Conservation (phyloP, 352 stramenopile genomes). For the Phytophthora cryptogea region DNA sequence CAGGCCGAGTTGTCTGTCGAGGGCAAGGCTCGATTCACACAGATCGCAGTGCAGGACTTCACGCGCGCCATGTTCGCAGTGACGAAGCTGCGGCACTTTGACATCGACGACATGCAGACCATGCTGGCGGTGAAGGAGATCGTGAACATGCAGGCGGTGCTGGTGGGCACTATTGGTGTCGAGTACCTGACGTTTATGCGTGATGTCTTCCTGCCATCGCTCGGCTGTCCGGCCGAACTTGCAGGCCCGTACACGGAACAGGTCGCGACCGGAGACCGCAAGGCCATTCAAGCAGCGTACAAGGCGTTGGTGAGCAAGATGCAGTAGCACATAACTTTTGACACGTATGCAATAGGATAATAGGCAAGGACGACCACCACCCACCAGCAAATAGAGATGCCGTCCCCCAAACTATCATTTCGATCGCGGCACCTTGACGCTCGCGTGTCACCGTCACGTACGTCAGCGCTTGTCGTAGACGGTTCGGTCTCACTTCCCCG, state of each 20-base stretch:
- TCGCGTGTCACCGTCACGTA: slow-evolving; percentile 13
- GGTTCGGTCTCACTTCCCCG: slow-evolving; percentile 9
- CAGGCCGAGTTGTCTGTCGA: slow-evolving; percentile 34
- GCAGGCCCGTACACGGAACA: slow-evolving; percentile 64
- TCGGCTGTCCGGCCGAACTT: slow-evolving; percentile 62
- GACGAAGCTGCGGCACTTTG: slow-evolving; percentile 68
- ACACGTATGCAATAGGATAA: slow-evolving; percentile 20
- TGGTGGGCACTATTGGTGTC: slow-evolving; percentile 56
- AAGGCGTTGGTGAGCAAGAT: slow-evolving; percentile 67
- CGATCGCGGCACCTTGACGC: slow-evolving; percentile 1
- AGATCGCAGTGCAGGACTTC: slow-evolving; percentile 72
- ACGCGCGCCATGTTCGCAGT: slow-evolving; percentile 75
- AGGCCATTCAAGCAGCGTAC: slow-evolving; percentile 67
- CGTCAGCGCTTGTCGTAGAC: slow-evolving; percentile 13
- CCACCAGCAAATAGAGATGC: slow-evolving; percentile 24
- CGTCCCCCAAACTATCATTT: slow-evolving; percentile 18
- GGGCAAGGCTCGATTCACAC: slow-evolving; percentile 51
- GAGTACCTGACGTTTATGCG: slow-evolving; percentile 70
- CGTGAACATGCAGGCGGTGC: slow-evolving; percentile 66
- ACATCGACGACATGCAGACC: slow-evolving; percentile 74
- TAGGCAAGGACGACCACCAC: slow-evolving; percentile 13
- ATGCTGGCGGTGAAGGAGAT: slow-evolving; percentile 75
- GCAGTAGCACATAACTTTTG: slow-evolving; percentile 32
- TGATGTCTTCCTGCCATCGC: slow-evolving; percentile 62
- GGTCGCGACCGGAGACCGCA: slow-evolving; percentile 62